Conservation (phyloP, 2,329 filamentous ascomycete species). For the Sporothrix dimorphospora region DNA sequence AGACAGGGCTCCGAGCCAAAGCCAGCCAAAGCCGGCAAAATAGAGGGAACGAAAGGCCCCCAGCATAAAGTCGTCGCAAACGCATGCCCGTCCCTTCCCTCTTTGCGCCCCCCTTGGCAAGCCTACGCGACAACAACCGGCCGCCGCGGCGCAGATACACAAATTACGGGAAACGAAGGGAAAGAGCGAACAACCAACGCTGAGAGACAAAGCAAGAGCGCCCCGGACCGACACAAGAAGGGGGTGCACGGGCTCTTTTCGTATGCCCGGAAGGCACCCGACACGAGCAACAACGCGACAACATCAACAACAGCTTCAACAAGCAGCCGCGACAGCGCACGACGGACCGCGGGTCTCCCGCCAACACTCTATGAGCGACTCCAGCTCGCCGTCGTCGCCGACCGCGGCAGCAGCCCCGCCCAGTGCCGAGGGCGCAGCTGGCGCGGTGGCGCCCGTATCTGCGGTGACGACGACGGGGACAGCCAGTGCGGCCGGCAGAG, state of each 20-base stretch:
- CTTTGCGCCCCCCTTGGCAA: slow-evolving; percentile 22
- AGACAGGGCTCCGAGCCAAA: not conserved
- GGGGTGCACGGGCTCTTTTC: not conserved
- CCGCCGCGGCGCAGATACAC: not conserved
- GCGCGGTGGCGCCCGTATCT: not conserved
- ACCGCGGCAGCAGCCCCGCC: slow-evolving; percentile 16
- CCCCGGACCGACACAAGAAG: not conserved
- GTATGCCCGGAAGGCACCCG: not conserved
- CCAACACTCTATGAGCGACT: slow-evolving; percentile 30
- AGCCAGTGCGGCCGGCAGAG: not conserved
- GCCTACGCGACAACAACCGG: slow-evolving; percentile 22
- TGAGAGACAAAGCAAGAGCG: slow-evolving; percentile 4
- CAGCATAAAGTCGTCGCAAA: slow-evolving; percentile 15
- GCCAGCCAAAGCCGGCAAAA: slow-evolving; percentile 7
- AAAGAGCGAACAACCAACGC: slow-evolving; percentile 2
- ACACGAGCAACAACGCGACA: not conserved
- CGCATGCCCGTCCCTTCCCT: slow-evolving; percentile 10
- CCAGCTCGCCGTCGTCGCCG: slow-evolving; percentile 30
- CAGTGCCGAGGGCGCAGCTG: slow-evolving; percentile 9
- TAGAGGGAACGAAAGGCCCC: slow-evolving; percentile 1
- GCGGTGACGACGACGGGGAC: slow-evolving; percentile 4
- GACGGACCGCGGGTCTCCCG: slow-evolving; percentile 11
- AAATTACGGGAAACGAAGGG: not conserved
- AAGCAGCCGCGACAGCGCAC: not conserved
- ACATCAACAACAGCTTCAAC: not conserved